Evolutionary conservation across 768 basidiomycete genomes (phyloP).

Genomic region (Boletales sp.): DNA sequence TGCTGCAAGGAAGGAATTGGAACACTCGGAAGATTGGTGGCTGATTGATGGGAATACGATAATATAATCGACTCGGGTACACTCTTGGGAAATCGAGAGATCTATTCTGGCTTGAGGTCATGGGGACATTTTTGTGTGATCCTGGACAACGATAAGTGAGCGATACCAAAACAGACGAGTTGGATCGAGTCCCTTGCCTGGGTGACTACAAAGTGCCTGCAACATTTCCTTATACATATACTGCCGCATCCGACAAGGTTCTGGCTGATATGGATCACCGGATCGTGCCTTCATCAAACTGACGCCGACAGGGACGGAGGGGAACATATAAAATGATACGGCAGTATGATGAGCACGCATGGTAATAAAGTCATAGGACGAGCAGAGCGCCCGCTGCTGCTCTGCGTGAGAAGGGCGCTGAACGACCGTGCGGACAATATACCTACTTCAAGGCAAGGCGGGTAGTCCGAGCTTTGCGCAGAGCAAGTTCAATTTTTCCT

Average conservation of each 20-base stretch:
- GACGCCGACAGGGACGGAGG: not conserved
- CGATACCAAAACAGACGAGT: not conserved
- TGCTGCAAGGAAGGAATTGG: not conserved
- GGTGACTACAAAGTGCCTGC: not conserved
- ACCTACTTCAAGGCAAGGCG: slow-evolving; percentile 1
- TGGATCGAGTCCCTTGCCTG: not conserved
- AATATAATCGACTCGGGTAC: not conserved
- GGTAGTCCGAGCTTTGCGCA: slow-evolving; percentile 31
- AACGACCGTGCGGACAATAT: not conserved
- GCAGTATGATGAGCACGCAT: not conserved
- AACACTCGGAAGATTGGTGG: not conserved
- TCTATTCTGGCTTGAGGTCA: slow-evolving; percentile 1
- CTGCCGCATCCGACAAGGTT: slow-evolving; percentile 1
- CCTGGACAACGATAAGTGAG: not conserved
- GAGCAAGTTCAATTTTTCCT: slow-evolving; percentile 34
- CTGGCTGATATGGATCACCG: not conserved
- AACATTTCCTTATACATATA: not conserved
- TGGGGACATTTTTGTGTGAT: not conserved
- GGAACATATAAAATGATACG: not conserved
- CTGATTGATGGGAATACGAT: not conserved
- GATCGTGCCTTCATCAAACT: not conserved
- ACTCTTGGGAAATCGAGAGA: not conserved
- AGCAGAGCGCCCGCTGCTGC: not conserved
- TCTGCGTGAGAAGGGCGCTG: not conserved
- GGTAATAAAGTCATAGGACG: not conserved